phyloP scores from a whole-genome alignment of 2,329 filamentous ascomycete genomes.

The Sphaerulina vaccinii region DNA sequence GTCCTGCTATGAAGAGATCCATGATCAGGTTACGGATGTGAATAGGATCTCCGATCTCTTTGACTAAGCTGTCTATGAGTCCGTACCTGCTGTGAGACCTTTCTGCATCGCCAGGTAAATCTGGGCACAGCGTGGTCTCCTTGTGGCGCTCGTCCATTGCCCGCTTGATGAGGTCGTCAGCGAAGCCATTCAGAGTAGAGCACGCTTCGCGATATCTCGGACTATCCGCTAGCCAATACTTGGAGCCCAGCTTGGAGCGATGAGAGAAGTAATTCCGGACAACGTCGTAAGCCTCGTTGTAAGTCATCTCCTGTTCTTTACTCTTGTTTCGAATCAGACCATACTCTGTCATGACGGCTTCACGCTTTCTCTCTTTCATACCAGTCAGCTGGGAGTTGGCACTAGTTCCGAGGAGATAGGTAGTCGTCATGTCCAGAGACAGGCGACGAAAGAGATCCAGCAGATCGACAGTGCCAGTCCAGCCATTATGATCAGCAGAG shows the following conservation, averaged over 20 bases:
- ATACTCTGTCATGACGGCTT: conserved; percentile 27
- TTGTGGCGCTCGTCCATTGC: conserved; percentile 16
- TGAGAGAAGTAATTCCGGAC: conserved; percentile 27
- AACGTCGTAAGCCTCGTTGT: conserved; percentile 23
- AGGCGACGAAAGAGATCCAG: conserved; percentile 35
- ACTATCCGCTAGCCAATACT: conserved; percentile 44
- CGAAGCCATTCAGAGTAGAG: conserved; percentile 25
- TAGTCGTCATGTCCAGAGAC: conserved; percentile 41
- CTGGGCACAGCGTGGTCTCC: no score
- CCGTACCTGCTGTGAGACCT: conserved; percentile 38
- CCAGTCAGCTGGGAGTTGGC: conserved; percentile 29
- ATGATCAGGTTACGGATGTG: conserved; percentile 44
- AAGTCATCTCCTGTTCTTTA: conserved; percentile 18
- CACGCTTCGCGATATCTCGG: conserved; percentile 43
- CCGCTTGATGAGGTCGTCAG: conserved; percentile 21
- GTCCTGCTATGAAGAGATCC: conserved; percentile 52
- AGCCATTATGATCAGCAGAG: conserved; percentile 18
- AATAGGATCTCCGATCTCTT: conserved; percentile 43
- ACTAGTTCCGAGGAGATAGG: conserved; percentile 36
- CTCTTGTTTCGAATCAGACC: conserved; percentile 22
- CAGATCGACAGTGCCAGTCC: conserved; percentile 31
- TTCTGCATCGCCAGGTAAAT: no score
- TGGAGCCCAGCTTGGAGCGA: conserved; percentile 32
- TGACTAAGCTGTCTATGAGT: conserved; percentile 46
- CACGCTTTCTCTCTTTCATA: conserved; percentile 16